Base-by-base conservation (phyloP, 148 eudicot species). In the Mesembryanthemum crystallinum region DNA sequence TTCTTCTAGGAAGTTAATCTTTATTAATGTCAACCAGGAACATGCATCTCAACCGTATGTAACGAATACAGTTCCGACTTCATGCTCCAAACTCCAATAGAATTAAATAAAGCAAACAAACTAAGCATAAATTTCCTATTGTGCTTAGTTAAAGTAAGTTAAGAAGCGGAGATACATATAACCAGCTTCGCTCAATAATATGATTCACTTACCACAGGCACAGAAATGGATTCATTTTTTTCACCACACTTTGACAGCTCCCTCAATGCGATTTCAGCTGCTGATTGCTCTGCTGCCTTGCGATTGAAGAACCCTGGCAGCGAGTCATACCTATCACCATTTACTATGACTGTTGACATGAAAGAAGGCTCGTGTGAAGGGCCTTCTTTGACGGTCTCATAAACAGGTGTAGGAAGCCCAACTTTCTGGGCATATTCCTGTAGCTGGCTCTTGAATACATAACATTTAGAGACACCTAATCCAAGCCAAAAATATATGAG, bases 221-320 rank as follows among this genome's bases (percentile, higher is more conserved):
- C 81, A 81, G 87, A 78, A 76, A 88, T 81, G 45, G 81, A 33
- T 24, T 82, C 84, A 55, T 76, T 78, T 71, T 70, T 74, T 39
- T 82, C 77, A 66, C 86, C 87, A 17, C 71, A 43, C 32, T 83
- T 80, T 67, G 83, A 85, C 57, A 93, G 79, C 67, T 85, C 83
- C 82, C 72, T 29, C 43, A 91, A 88, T 79, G 99, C 99, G 75
- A 92, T 83, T 86, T 95, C 99, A 65, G 99, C 99, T 51, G 99
- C 98, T 52, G 99, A 95, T 73, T 95, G 99, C 79, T 95, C 99
- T 27, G 99, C 94, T 64, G 97, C 91, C 82, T 92, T 95, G 62
- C 99, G 91, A 74, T 89, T 95, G 70, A 67, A 85, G 82, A 95
- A 95, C 37, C 98, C 97, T 54, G 82, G 84, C 57, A 95, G 85